Base-by-base conservation (phyloP, 768 basidiomycete genomes). In the Cystobasidium onofrii region DNA sequence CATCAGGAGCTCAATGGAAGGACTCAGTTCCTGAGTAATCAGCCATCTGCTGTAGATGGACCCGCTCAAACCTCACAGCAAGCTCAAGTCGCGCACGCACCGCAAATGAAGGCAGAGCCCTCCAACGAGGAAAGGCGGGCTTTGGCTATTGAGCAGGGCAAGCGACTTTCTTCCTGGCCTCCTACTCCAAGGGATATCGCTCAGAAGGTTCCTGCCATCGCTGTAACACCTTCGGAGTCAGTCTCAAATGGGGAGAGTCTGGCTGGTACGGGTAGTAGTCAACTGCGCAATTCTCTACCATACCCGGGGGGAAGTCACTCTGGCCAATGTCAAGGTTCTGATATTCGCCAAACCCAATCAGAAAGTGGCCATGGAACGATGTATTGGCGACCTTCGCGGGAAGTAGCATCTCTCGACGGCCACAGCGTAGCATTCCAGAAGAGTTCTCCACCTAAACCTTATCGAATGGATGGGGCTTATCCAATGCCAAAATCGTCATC, bases 391-490 rank as follows among this genome's bases (percentile, higher is more conserved):
- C 57, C 57, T 6, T 34, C 33, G 9, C 57, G 33, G 4, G 57
- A 27, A 13, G 33, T 60, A 29, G 57, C 57, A 27, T 60, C 57
- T 34, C 20, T 60, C 17, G 57, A 60, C 27, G 57, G 57, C 2
- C 57, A 60, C 57, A 60, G 29, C 57, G 57, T 34, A 13, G 33
- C 12, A 29, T 29, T 60, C 15, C 6, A 20, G 15, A 27, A 60
- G 33, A 60, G 25, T 23, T 20, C 57, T 9, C 57, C 57, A 29
- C 57, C 57, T 6, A 29, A 27, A 20, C 33, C 57, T 12, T 60
- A 60, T 20, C 25, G 20, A 23, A 60, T 60, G 57, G 57, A 60
- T 34, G 57, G 57, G 12, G 57, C 57, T 27, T 60, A 60, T 60
- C 57, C 57, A 27, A 50, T 50, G 46, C n/a, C 46, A n/a, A 50